Evolutionary conservation across 495 filamentous ascomycete species (phyloP), one percentile per base, ranked within the genome.

Genomic region (Talaromyces borbonicus): DNA sequence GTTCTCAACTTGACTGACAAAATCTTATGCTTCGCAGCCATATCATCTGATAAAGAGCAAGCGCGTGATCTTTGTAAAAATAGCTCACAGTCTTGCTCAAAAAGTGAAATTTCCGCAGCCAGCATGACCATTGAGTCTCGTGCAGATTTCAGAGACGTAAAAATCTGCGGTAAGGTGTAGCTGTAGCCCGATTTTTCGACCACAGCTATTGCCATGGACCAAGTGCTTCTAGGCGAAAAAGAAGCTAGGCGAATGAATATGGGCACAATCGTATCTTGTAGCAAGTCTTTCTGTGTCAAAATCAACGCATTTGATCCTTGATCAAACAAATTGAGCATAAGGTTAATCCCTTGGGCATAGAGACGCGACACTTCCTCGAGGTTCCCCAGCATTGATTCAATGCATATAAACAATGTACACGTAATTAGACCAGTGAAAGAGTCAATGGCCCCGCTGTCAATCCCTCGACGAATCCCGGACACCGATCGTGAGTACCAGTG

Each of bases 341-440:
- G 58, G 26, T 56, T 52, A 14, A 62, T 51, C 0, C 65, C 66
- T 27, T 69, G 66, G 0, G n/a, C 19, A 47, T 62, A 68, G 3
- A 71, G 60, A 14, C 50, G 58, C 5, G 61, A 11, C 1, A 60
- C 61, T 12, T 63, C 60, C 9, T 58, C 52, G 0, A 55, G 20
- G 9, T 51, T 49, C 8, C 67, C 72, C 36, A 71, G 65, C 39
- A 80, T 58, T 23, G 70, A 61, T 52, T 80, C 77, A 29, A 81
- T 72, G 52, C 73, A 79, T 11, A 79, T 70, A 38, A 78, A 81
- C 19, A 81, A 60, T 1, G 77, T 53, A 43, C 76, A 80, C 2
- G 62, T 77, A 7, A 81, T 59, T 25, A 81, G 54, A 8, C 61
- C 63, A 22, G 66, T 56, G 33, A 65, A 60, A 8, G 52, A 43